These are phyloP conservation scores for Dendrostoma leiphaemia DNA, from an alignment of 2,329 filamentous ascomycete species.

Conservation along the genomic window DNA sequence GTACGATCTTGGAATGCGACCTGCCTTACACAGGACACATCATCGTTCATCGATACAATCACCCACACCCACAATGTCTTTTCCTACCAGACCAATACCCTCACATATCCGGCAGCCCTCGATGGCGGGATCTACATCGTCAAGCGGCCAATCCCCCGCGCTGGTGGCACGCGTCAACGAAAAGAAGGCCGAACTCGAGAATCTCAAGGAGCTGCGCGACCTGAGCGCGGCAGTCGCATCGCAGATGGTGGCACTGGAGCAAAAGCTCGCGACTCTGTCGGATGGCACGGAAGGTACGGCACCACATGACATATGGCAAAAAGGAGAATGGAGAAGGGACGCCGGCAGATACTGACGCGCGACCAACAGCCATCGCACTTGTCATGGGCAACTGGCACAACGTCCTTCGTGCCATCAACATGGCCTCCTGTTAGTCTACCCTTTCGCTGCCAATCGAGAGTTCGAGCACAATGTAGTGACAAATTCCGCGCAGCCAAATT, in stretches of 20 bases:
- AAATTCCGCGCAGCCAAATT: slow-evolving; percentile 58
- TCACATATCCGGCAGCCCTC: slow-evolving; percentile 67
- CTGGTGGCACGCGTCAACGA: slow-evolving; percentile 76
- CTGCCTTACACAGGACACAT: no score
- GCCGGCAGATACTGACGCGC: slow-evolving; percentile 18
- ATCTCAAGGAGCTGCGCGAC: slow-evolving; percentile 73
- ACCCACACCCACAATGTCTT: no score
- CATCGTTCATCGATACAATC: no score
- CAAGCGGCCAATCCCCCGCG: slow-evolving; percentile 63
- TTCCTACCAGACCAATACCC: slow-evolving; percentile 50
- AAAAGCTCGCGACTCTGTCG: slow-evolving; percentile 73
- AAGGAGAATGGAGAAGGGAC: not conserved
- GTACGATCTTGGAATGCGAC: no score
- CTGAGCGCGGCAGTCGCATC: slow-evolving; percentile 74
- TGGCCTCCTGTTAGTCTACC: slow-evolving; percentile 70
- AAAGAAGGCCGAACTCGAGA: slow-evolving; percentile 81
- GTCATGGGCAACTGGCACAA: slow-evolving; percentile 88
- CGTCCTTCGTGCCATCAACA: slow-evolving; percentile 78
- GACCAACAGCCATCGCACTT: slow-evolving; percentile 67
- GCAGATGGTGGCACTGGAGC: slow-evolving; percentile 80
- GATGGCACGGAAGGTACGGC: slow-evolving; percentile 74
- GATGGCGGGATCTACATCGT: slow-evolving; percentile 38
- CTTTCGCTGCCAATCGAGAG: slow-evolving; percentile 18
- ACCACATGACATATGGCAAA: not conserved
- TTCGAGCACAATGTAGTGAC: not conserved